Conservation (phyloP, 2,329 filamentous ascomycete genomes). For the Fusarium sp. region DNA sequence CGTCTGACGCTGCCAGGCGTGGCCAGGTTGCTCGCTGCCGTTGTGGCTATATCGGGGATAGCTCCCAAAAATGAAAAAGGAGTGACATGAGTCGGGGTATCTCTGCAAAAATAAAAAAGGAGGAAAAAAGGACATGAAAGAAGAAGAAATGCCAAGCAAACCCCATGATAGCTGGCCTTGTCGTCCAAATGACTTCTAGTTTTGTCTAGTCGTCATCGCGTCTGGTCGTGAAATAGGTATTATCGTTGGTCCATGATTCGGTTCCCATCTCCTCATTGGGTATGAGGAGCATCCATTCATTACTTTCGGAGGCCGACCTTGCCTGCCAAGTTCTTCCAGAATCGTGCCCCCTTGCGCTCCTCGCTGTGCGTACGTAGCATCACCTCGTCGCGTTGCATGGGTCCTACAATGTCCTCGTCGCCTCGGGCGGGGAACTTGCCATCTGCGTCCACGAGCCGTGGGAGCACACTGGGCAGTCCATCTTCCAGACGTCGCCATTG, state of each 20-base stretch:
- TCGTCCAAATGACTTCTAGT: slow-evolving; percentile 37
- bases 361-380: slow-evolving; percentile 66
- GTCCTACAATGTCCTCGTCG: slow-evolving; percentile 93
- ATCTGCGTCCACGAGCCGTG: slow-evolving; percentile 78
- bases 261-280: slow-evolving; percentile 4
- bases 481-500: slow-evolving; percentile 67
- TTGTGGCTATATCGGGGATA: slow-evolving; percentile 40
- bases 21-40: slow-evolving; percentile 37
- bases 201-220: slow-evolving; percentile 43
- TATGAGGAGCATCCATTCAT: slow-evolving; percentile 13
- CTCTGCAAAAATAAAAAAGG: slow-evolving; percentile 36
- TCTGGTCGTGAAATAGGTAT: slow-evolving; percentile 44
- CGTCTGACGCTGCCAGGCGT: slow-evolving; percentile 18
- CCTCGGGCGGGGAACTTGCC: slow-evolving; percentile 92
- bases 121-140: slow-evolving; percentile 35
- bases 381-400: slow-evolving; percentile 79
- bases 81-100: slow-evolving; percentile 51
- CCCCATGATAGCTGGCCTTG: slow-evolving; percentile 38
- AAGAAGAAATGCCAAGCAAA: slow-evolving; percentile 39
- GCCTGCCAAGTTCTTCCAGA: slow-evolving; percentile 65
- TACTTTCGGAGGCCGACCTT: slow-evolving; percentile 59
- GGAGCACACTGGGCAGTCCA: slow-evolving; percentile 75
- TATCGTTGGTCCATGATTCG: slow-evolving; percentile 32
- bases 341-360: slow-evolving; percentile 61
- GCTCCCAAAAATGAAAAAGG: slow-evolving; percentile 41